Conservation (phyloP, 192 early-diverging fungal genomes). For the Coemansia sp. region DNA sequence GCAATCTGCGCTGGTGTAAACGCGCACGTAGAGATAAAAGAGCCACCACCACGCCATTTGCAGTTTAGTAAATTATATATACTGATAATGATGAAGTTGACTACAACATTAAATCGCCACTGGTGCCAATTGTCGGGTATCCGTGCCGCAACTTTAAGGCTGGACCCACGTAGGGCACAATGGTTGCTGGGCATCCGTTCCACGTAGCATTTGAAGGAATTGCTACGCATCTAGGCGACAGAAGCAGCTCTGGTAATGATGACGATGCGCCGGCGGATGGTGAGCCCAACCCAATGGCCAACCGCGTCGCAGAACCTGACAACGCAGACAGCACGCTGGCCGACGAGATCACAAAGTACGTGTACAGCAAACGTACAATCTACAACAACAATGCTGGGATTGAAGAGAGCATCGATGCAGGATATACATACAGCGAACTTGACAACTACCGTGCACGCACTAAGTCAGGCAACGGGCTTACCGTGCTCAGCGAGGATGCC, state of each 20-base stretch:
- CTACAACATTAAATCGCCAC: constrained; percentile 54
- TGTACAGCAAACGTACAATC: constrained; percentile 32
- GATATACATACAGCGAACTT: constrained; percentile 36
- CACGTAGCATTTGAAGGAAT: constrained; percentile 54
- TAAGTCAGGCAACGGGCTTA: constrained; percentile 33
- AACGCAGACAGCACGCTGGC: constrained; percentile 9
- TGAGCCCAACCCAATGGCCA: constrained; percentile 28
- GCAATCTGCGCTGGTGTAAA: constrained; percentile 4
- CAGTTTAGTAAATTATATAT: constrained; percentile 50
- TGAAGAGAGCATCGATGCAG: constrained; percentile 24
- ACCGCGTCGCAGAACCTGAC: constrained; percentile 1
- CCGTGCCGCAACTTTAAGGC: constrained; percentile 49
- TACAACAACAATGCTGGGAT: constrained; percentile 17
- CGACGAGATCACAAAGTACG: constrained; percentile 43
- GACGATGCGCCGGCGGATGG: constrained; percentile 7
- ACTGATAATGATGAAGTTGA: constrained; percentile 50
- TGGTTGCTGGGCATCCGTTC: constrained; percentile 56
- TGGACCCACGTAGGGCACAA: constrained; percentile 34
- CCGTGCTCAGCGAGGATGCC: constrained; percentile 36
- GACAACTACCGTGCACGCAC: constrained; percentile 27
- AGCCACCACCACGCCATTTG: constrained; percentile 49
- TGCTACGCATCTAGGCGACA: constrained; percentile 55
- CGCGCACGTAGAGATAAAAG: constrained; percentile 45
- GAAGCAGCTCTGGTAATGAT: background rate
- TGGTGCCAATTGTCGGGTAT: constrained; percentile 44